Conservation (phyloP, 257 asterid genomes). For the Solanum pimpinellifolium region DNA sequence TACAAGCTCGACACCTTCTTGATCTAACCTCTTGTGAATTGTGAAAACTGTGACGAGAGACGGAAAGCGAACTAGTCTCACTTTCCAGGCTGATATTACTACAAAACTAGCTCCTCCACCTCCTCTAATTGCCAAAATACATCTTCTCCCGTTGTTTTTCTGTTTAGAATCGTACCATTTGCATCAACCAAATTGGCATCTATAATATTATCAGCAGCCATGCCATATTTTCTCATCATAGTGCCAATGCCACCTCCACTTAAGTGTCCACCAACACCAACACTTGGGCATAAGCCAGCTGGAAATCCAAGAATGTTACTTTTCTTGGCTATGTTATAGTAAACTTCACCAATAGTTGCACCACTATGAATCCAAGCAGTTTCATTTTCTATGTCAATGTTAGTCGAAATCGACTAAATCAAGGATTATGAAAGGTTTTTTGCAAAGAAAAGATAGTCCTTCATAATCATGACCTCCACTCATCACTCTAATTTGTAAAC, state of each 20-base stretch:
- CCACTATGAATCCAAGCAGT: conserved; percentile 22
- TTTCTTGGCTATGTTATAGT: conserved; percentile 6
- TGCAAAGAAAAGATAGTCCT: conserved; percentile 13
- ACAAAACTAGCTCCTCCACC: conserved; percentile 26
- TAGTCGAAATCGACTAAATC: conserved; percentile 3
- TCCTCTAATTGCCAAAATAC: conserved; percentile 22
- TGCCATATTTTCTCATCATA: conserved; percentile 14
- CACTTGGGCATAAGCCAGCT: conserved; percentile 20
- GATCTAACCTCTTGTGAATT: neutral
- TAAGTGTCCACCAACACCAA: conserved; percentile 23
- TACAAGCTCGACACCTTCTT: too few species aligned
- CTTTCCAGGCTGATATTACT: conserved; percentile 10
- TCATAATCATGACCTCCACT: conserved; percentile 28
- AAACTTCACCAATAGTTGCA: conserved; percentile 17
- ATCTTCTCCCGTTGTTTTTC: conserved; percentile 11
- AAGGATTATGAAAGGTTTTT: conserved; percentile 3
- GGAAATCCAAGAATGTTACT: conserved; percentile 13
- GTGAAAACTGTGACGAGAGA: conserved; percentile 5
- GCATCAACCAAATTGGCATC: conserved; percentile 13
- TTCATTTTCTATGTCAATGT: conserved; percentile 1
- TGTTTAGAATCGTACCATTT: neutral
- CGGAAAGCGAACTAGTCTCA: conserved; percentile 9
- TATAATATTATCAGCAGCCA: conserved; percentile 11
- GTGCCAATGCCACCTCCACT: conserved; percentile 31
- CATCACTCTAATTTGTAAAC: conserved; percentile 8